phyloP scores from a whole-genome alignment of 2,329 filamentous ascomycete genomes.

The Talaromyces rugulosus region DNA sequence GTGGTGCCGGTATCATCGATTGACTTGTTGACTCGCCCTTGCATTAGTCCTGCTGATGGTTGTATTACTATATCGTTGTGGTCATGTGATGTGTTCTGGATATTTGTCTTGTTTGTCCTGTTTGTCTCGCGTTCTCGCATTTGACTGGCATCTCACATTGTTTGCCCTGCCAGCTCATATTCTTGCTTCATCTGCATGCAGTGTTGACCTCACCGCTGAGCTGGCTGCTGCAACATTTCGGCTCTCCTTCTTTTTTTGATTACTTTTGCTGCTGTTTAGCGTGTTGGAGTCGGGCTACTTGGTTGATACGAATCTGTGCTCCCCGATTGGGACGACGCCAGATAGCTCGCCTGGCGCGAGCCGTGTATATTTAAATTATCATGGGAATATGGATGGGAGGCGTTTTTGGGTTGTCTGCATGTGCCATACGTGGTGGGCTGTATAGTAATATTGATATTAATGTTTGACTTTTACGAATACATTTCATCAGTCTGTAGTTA shows the following conservation, averaged over 20 bases:
- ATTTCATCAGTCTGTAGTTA: too few relatives aligned
- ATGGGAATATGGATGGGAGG: background rate
- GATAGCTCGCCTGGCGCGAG: background rate
- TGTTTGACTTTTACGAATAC: too few relatives aligned
- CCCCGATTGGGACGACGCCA: background rate
- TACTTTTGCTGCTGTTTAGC: background rate
- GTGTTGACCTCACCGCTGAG: background rate
- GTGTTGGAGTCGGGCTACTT: background rate
- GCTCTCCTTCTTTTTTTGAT: background rate
- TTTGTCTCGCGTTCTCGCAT: background rate
- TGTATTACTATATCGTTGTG: background rate
- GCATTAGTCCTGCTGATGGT: background rate
- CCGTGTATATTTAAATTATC: background rate
- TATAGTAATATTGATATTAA: background rate
- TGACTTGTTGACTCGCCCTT: background rate
- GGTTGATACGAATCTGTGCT: background rate
- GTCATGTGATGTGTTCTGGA: background rate
- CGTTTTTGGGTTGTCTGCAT: background rate
- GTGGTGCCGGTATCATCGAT: too few relatives aligned
- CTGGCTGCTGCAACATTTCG: background rate
- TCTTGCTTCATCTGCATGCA: background rate
- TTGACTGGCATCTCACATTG: background rate
- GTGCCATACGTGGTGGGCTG: background rate
- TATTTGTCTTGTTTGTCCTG: background rate
- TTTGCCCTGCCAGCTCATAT: background rate